Conservation (phyloP, 768 basidiomycete genomes). For the Bullera alba region DNA sequence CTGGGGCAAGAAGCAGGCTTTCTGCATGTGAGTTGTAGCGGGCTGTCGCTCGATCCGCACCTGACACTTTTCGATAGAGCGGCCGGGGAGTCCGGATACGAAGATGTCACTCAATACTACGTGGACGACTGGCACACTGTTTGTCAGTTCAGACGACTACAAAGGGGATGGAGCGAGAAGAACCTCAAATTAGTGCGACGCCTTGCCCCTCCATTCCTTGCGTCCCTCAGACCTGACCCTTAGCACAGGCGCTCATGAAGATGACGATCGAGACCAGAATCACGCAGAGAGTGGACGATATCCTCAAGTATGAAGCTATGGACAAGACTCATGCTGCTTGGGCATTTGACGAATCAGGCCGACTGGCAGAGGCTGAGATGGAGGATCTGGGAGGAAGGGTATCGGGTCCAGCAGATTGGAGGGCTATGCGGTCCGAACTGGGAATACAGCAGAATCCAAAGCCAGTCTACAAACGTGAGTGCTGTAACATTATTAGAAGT, state of each 20-base stretch:
- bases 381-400: conserved; percentile 33
- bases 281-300: conserved; percentile 7
- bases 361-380: conserved; percentile 20
- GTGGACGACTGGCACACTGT: conserved; percentile 29
- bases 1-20: conserved; percentile 49
- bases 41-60: conserved; percentile 15
- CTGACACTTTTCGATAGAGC: conserved; percentile 15
- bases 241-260: conserved; percentile 27
- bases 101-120: conserved; percentile 40
- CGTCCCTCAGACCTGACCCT: not conserved
- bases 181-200: conserved; percentile 30
- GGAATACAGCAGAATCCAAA: conserved; percentile 17
- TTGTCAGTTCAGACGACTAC: conserved; percentile 17
- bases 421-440: conserved; percentile 39
- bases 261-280: conserved; percentile 30
- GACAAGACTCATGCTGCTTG: conserved; percentile 34
- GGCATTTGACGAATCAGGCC: conserved; percentile 24
- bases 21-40: conserved; percentile 42
- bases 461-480: no score
- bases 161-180: conserved; percentile 26
- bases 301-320: conserved; percentile 21
- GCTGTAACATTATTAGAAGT: no score
- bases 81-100: conserved; percentile 26
- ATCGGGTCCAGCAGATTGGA: conserved; percentile 47
- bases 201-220: not conserved